Percentiles rank a stretch among this genome's conserved stretches.
Evolutionary conservation across 2,329 filamentous ascomycete species (phyloP).

Genomic region (Gaeumannomyces sp.): DNA sequence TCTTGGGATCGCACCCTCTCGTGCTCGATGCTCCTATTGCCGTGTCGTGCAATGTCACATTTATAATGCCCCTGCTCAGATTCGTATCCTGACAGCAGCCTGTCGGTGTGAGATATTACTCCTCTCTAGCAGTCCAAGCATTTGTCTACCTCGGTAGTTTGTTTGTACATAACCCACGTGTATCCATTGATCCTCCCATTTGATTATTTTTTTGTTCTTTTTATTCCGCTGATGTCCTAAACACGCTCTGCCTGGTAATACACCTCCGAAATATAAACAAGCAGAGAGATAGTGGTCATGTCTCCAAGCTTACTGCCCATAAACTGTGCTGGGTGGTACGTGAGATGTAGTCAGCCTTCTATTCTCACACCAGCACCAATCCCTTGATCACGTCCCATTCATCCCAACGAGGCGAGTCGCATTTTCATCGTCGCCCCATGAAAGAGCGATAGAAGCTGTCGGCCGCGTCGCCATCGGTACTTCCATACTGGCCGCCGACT

Average conservation of each 20-base stretch:
- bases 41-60: neutral
- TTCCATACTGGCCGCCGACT: slow-evolving; percentile 50
- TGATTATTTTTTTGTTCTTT: neutral
- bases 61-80: neutral
- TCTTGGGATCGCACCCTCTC: neutral
- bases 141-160: slow-evolving; percentile 7
- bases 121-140: neutral
- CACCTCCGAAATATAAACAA: slow-evolving; percentile 11
- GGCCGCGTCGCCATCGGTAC: slow-evolving; percentile 62
- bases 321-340: neutral
- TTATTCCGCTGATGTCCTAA: neutral
- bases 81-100: neutral
- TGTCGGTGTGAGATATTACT: neutral
- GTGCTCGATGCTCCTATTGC: neutral
- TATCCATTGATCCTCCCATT: neutral
- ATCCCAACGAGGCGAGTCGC: neutral
- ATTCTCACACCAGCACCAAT: neutral
- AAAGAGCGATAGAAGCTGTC: slow-evolving; percentile 91
- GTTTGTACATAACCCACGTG: slow-evolving; percentile 8
- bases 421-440: slow-evolving; percentile 59
- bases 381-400: neutral
- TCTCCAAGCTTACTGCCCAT: neutral
- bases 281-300: neutral
- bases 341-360: neutral
- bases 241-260: neutral